Evolutionary conservation across 139 green algal species (phyloP).

Genomic region (Eudorina sp.): DNA sequence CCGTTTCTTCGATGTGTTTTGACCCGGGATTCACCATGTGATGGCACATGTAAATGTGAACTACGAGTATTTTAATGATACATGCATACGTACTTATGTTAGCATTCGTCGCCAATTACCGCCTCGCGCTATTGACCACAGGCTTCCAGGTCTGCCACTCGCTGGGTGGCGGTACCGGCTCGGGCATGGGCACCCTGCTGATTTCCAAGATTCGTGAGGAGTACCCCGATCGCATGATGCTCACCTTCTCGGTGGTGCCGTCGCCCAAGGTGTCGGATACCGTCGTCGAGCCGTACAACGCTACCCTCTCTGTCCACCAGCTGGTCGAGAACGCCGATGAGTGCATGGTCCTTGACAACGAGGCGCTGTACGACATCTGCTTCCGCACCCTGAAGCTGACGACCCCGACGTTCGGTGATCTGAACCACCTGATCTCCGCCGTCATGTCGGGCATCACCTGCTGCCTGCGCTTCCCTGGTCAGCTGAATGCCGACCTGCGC

Average conservation of each 20-base stretch:
- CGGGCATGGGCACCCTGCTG: slow-evolving; percentile 98
- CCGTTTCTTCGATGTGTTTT: background rate
- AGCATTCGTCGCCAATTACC: too few relatives aligned
- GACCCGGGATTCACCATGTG: too few relatives aligned
- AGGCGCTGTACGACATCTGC: slow-evolving; percentile 99
- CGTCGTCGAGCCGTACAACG: slow-evolving; percentile 99
- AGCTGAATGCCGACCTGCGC: slow-evolving; percentile 99
- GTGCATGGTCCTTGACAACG: slow-evolving; percentile 99
- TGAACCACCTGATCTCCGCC: slow-evolving; percentile 99
- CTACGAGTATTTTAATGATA: too few relatives aligned
- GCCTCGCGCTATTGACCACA: slow-evolving; percentile 23
- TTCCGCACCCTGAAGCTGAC: slow-evolving; percentile 99
- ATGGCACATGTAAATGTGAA: background rate
- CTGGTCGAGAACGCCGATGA: slow-evolving; percentile 99
- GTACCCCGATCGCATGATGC: slow-evolving; percentile 99
- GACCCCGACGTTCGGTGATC: slow-evolving; percentile 97
- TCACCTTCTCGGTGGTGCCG: slow-evolving; percentile 99
- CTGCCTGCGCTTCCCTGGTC: slow-evolving; percentile 99
- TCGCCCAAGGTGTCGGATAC: slow-evolving; percentile 99
- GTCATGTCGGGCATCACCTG: slow-evolving; percentile 99
- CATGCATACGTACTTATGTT: background rate
- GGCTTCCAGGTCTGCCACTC: slow-evolving; percentile 97
- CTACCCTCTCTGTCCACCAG: slow-evolving; percentile 99
- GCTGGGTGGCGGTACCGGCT: slow-evolving; percentile 94
- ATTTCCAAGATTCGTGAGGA: slow-evolving; percentile 99